phyloP scores from a whole-genome alignment of 305 asterid species.

The Fraxinus albicans region DNA sequence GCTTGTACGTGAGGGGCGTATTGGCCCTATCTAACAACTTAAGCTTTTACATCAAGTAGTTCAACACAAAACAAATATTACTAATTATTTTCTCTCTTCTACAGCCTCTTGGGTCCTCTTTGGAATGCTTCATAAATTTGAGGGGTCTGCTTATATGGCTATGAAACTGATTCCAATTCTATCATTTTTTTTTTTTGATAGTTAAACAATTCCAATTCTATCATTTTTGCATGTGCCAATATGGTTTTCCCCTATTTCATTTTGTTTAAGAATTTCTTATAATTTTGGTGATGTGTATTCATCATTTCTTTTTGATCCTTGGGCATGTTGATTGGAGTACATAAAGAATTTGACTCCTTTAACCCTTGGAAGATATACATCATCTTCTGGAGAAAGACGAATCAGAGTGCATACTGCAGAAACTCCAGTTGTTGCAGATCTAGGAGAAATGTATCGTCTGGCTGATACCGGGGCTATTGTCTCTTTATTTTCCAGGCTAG shows the following conservation, averaged over 20 bases:
- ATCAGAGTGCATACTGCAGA: constrained; percentile 98
- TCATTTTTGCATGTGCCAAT: background rate
- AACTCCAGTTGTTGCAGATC: constrained; percentile 91
- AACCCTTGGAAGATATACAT: constrained; percentile 74
- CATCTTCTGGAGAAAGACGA: constrained; percentile 97
- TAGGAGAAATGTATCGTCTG: constrained; percentile 90
- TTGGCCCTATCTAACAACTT: background rate
- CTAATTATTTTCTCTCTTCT: background rate
- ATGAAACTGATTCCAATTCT: constrained; percentile 13
- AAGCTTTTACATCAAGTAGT: background rate
- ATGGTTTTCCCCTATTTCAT: background rate
- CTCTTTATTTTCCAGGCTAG: constrained; percentile 84
- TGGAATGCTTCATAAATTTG: constrained; percentile 13
- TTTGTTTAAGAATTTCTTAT: background rate
- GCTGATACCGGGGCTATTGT: constrained; percentile 89
- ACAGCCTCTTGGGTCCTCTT: background rate
- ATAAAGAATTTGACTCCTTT: constrained; percentile 33
- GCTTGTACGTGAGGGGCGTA: background rate
- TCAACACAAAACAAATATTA: background rate
- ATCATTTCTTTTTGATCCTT: background rate
- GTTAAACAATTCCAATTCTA: no score
- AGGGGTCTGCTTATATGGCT: constrained; percentile 3
- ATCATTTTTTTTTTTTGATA: no score
- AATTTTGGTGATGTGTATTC: background rate
- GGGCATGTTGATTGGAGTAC: constrained; percentile 12